A percentile compares a stretch with the other conserved stretches of the same genome.
These are phyloP conservation scores for Venturia carpophila DNA, from an alignment of 2,329 filamentous ascomycete genomes.

Conservation along the genomic window DNA sequence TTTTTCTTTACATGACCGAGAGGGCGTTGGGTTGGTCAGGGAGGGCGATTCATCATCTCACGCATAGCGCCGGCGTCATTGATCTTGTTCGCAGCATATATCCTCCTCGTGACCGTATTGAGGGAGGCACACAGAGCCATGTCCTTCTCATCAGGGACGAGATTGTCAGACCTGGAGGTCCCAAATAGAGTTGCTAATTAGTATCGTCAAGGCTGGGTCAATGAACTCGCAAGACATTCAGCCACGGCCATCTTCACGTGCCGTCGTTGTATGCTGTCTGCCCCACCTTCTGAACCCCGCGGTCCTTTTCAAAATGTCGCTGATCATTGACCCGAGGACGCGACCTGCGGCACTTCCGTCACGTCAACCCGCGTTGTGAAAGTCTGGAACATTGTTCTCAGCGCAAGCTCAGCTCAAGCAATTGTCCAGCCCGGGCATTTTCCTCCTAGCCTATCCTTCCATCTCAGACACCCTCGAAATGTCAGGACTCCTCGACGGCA, in stretches of 20 bases:
- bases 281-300: slow-evolving; percentile 3
- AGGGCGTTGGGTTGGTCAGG: slow-evolving; percentile 1
- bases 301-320: background rate
- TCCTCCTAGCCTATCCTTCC: background rate
- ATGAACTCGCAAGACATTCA: background rate
- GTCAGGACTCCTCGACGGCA: slow-evolving; percentile 54
- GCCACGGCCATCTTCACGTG: background rate
- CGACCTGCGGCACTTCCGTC: background rate
- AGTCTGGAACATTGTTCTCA: background rate
- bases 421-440: background rate
- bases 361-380: background rate
- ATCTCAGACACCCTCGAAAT: background rate
- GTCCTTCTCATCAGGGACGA: background rate
- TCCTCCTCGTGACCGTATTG: background rate
- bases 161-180: background rate
- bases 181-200: background rate
- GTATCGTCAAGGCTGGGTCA: background rate
- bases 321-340: slow-evolving; percentile 5
- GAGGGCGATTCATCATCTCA: background rate
- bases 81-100: slow-evolving; percentile 8
- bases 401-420: background rate
- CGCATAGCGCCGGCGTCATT: slow-evolving; percentile 1
- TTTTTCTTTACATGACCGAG: background rate
- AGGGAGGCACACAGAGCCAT: background rate
- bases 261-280: background rate